Percentiles rank a stretch among this genome's conserved stretches.
Evolutionary conservation across 305 asterid genomes (phyloP).

Genomic region (Solanum aculeatissimum): DNA sequence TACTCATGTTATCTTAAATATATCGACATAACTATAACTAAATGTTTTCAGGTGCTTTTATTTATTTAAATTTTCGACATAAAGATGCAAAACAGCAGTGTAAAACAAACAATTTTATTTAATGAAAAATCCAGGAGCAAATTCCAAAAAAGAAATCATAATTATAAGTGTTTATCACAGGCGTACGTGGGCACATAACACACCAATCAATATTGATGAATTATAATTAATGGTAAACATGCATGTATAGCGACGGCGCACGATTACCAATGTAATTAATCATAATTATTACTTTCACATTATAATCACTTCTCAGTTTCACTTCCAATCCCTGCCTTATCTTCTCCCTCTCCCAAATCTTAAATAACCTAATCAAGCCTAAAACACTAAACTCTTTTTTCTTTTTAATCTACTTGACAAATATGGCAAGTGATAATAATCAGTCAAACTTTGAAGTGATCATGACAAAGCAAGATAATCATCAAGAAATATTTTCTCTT

Average conservation of each 20-base stretch:
- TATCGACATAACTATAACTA: not conserved
- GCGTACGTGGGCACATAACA: not conserved
- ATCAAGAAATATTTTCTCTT: slow-evolving; percentile 20
- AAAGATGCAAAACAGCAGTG: not conserved
- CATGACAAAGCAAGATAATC: slow-evolving; percentile 22
- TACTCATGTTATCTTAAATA: not conserved
- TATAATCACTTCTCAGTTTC: not conserved
- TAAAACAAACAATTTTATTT: not conserved
- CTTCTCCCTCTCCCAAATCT: slow-evolving; percentile 2
- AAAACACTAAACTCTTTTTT: not conserved
- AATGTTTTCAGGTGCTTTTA: not conserved
- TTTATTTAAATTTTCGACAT: not conserved
- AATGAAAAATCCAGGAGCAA: not conserved
- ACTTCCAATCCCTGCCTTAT: slow-evolving; percentile 10
- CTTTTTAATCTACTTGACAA: not conserved
- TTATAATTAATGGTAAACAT: not conserved
- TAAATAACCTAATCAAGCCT: not conserved
- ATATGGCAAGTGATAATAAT: not conserved
- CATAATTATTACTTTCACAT: slow-evolving; percentile 25
- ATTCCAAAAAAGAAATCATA: not conserved
- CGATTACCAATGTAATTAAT: slow-evolving; percentile 32
- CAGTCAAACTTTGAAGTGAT: not conserved
- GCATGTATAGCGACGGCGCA: slow-evolving; percentile 50
- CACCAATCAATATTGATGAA: not conserved
- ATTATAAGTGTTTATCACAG: not conserved